Percentiles rank a stretch among this genome's conserved stretches.
Evolutionary conservation across 1,139 yeast genomes (phyloP).

Genomic region (Geotrichum candidum): DNA sequence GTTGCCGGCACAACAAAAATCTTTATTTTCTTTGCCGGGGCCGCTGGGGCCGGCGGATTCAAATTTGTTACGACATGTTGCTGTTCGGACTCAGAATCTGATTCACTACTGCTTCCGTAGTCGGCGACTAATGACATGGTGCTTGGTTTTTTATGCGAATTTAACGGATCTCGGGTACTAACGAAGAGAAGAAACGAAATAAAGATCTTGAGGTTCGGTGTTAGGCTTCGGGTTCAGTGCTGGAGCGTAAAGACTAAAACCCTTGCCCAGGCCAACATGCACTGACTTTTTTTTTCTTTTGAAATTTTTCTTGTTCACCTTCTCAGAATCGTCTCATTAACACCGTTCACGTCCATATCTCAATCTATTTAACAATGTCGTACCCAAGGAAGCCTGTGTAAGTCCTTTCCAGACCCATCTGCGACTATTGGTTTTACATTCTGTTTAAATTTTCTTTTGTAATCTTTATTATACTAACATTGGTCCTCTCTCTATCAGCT

Average conservation of each 20-base stretch:
- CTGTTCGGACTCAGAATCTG: slow-evolving; percentile 7
- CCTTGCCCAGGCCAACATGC: no score
- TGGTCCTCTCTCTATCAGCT: slow-evolving; percentile 16
- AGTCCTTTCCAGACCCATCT: not conserved
- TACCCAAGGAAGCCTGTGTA: slow-evolving; percentile 12
- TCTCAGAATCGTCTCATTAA: not conserved
- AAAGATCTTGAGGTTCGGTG: not conserved
- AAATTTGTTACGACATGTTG: not conserved
- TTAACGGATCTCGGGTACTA: not conserved
- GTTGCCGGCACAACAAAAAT: slow-evolving; percentile 12
- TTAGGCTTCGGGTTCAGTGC: no score
- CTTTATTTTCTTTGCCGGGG: slow-evolving; percentile 9
- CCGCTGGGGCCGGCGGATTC: not conserved
- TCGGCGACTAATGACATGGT: slow-evolving; percentile 24
- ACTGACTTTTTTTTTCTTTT: not conserved
- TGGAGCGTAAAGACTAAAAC: no score
- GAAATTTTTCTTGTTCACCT: not conserved
- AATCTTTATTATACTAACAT: not conserved
- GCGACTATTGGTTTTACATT: not conserved
- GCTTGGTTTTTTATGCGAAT: not conserved
- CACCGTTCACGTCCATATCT: not conserved
- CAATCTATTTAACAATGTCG: slow-evolving; percentile 2
- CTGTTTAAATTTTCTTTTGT: not conserved
- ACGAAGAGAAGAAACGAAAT: not conserved
- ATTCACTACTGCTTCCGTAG: slow-evolving; percentile 21